Evolutionary conservation across 345 rosid species (phyloP), one percentile per base, ranked within the genome.

Genomic region (Passiflora organensis): DNA sequence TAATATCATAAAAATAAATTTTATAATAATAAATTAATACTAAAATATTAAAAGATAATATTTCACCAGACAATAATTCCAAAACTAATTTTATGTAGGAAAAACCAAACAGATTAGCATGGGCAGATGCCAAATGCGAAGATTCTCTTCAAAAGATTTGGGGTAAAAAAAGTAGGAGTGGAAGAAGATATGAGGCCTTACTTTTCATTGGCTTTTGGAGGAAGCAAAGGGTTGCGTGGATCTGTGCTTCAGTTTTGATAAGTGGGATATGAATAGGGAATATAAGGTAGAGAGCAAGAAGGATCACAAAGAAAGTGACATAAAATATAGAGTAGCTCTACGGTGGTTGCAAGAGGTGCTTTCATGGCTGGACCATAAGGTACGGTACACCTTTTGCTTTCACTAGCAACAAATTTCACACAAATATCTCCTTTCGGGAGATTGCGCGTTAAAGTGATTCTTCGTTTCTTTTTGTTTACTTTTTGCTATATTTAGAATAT

Each of bases 201-300:
- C 38, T 61, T 63, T 62, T 10, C 37, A 12, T 45, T n/a, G 74
- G 41, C 71, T 57, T 53, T 57, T 53, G 60, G 68, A 56, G 53
- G 52, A 53, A 50, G 53, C 51, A 52, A 59, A 54, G 71, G 32
- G 68, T 16, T 3, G 32, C 13, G 21, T 10, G 49, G 32, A 5
- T 17, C 11, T n/a, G n/a, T n/a, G n/a, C 16, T 37, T 24, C 6
- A 13, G 4, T 10, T 56, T 47, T 3, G 32, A 18, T 28, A 16
- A 10, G 45, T 8, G 0, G 44, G 59, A 13, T 22, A 28, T 4
- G 20, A 59, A 51, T 46, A 39, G 66, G 55, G 72, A 65, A 44
- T 54, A 17, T 6, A 61, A 50, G 48, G 65, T 64, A 61, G 63
- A 53, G 54, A 28, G 24, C 14, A 43, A 55, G 25, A 53, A 60